Evolutionary conservation across 176 grass and related monocot species (phyloP).

Genomic region (Triticum dicoccoides): DNA sequence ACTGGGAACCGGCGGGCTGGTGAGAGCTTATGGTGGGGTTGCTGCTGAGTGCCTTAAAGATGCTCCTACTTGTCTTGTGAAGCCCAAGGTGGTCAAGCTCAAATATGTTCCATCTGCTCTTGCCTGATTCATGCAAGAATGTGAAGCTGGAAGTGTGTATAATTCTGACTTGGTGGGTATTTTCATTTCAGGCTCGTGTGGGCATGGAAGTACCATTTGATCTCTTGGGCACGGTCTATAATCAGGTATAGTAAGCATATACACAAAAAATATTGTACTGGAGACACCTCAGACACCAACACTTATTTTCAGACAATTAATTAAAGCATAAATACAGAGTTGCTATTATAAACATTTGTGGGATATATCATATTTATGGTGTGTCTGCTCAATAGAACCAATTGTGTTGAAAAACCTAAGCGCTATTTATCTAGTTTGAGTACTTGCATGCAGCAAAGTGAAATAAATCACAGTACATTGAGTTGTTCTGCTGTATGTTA

Average conservation of each 20-base stretch:
- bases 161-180: slow-evolving; percentile 19
- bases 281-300: background rate
- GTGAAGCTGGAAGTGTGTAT: background rate
- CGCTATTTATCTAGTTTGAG: background rate
- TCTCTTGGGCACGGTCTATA: slow-evolving; percentile 77
- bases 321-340: background rate
- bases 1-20: slow-evolving; percentile 82
- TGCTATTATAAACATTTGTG: background rate
- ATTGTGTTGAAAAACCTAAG: background rate
- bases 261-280: background rate
- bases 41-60: slow-evolving; percentile 89
- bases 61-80: slow-evolving; percentile 77
- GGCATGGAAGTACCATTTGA: slow-evolving; percentile 95
- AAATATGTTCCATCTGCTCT: slow-evolving; percentile 4
- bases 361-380: background rate
- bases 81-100: slow-evolving; percentile 64
- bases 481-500: background rate
- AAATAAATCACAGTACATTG: background rate
- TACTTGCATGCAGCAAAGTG: background rate
- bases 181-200: slow-evolving; percentile 54
- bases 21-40: slow-evolving; percentile 90
- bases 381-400: background rate
- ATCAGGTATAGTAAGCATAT: slow-evolving; percentile 62
- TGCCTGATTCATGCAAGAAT: slow-evolving; percentile 20
- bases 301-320: background rate